A percentile compares a stretch with the other conserved stretches of the same genome.
These are phyloP conservation scores for Cenchrus purpureus DNA, from an alignment of 176 grass and related monocot genomes.

Conservation along the genomic window DNA sequence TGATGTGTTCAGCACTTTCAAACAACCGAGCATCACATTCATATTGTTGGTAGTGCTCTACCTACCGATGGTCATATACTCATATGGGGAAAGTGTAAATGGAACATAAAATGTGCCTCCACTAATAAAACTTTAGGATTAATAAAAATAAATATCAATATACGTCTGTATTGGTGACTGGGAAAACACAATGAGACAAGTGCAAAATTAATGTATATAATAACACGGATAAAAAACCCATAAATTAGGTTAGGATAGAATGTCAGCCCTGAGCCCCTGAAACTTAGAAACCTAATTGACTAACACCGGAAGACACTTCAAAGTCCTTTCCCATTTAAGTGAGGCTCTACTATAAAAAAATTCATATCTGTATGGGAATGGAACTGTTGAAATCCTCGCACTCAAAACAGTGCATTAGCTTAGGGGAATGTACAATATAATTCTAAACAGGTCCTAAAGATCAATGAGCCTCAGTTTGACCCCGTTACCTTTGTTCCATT, in stretches of 20 bases:
- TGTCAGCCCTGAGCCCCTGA: neutral
- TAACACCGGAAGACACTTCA: neutral
- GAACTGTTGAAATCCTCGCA: neutral
- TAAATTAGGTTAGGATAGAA: neutral
- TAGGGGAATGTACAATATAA: neutral
- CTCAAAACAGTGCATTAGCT: neutral
- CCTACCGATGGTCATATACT: no score
- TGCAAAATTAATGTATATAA: neutral
- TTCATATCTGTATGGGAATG: neutral
- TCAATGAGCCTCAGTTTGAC: neutral
- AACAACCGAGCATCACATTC: neutral
- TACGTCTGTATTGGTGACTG: neutral
- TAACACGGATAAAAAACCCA: neutral
- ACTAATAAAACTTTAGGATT: neutral
- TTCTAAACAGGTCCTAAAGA: neutral
- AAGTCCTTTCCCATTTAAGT: neutral
- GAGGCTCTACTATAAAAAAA: neutral
- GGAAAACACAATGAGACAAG: neutral
- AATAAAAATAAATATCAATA: neutral
- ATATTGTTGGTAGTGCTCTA: neutral
- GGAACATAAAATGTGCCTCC: neutral
- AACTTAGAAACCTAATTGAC: neutral
- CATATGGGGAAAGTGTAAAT: neutral
- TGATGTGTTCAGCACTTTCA: neutral
- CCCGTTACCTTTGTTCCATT: neutral